Percentiles rank a stretch among this genome's conserved stretches.
These are phyloP conservation scores for Chrysosphaeria jannelii DNA, from an alignment of 2,329 filamentous ascomycete species.

Conservation along the genomic window DNA sequence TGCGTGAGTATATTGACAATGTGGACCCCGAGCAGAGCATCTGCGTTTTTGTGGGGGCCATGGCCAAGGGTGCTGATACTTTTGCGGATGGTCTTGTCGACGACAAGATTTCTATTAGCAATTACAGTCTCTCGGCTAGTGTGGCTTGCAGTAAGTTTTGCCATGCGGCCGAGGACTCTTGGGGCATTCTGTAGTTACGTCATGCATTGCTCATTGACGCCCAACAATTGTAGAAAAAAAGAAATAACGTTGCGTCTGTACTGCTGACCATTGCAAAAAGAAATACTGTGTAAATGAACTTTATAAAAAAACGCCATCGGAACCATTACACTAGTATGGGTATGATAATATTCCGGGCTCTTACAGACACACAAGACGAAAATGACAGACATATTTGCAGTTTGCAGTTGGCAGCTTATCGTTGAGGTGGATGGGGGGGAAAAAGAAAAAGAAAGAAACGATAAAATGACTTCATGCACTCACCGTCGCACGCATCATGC, in stretches of 20 bases:
- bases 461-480: too few species aligned
- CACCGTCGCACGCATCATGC: too few species aligned
- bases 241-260: background rate
- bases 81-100: constrained; percentile 89
- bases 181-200: constrained; percentile 71
- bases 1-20: constrained; percentile 63
- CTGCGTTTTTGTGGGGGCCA: constrained; percentile 90
- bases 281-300: background rate
- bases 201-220: too few species aligned
- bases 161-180: constrained; percentile 87
- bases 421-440: too few species aligned
- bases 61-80: constrained; percentile 89
- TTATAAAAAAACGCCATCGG: background rate
- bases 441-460: too few species aligned
- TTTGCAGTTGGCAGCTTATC: too few species aligned
- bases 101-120: constrained; percentile 94
- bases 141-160: constrained; percentile 99
- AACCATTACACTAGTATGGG: too few species aligned
- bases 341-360: too few species aligned
- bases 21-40: constrained; percentile 68
- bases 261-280: background rate
- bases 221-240: too few species aligned
- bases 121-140: constrained; percentile 88
- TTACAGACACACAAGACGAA: too few species aligned
- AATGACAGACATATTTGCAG: too few species aligned